Percentiles rank a stretch among this genome's conserved stretches.
These are phyloP conservation scores for Radiomyces spectabilis DNA, from an alignment of 192 early-diverging fungal species.

Conservation along the genomic window DNA sequence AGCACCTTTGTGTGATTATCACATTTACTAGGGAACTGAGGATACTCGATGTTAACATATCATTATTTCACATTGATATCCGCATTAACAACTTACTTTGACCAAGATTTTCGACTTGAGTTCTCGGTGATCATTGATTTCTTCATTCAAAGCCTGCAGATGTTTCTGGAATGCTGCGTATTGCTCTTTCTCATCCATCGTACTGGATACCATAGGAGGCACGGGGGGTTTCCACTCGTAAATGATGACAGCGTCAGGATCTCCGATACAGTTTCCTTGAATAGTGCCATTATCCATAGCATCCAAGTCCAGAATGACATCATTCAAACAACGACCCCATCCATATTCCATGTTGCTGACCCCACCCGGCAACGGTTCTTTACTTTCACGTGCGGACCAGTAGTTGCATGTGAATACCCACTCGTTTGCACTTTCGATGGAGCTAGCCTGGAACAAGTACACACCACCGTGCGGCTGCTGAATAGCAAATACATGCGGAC, in stretches of 20 bases:
- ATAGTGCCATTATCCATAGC: background rate
- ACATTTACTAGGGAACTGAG: conserved; percentile 44
- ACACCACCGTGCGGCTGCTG: conserved; percentile 70
- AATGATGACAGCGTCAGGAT: conserved; percentile 29
- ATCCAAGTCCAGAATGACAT: conserved; percentile 7
- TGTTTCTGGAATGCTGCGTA: conserved; percentile 53
- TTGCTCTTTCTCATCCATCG: conserved; percentile 36
- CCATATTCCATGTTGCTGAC: conserved; percentile 90
- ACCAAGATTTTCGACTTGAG: conserved; percentile 30
- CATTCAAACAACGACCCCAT: conserved; percentile 57
- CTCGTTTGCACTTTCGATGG: conserved; percentile 54
- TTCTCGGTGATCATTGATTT: conserved; percentile 60
- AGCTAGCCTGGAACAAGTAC: conserved; percentile 79
- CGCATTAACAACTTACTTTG: conserved; percentile 6
- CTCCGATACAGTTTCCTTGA: conserved; percentile 9
- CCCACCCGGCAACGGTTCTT: conserved; percentile 80
- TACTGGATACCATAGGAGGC: conserved; percentile 29
- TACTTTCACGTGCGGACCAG: conserved; percentile 87
- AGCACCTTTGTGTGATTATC: conserved; percentile 54
- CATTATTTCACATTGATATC: background rate
- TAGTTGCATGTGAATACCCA: conserved; percentile 90
- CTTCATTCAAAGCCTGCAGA: conserved; percentile 50
- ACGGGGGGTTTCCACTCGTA: conserved; percentile 42
- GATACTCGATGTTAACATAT: background rate
- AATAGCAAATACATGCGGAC: conserved; percentile 80